Base-by-base conservation (phyloP, 768 basidiomycete genomes). In the Rhodocollybia butyracea region DNA sequence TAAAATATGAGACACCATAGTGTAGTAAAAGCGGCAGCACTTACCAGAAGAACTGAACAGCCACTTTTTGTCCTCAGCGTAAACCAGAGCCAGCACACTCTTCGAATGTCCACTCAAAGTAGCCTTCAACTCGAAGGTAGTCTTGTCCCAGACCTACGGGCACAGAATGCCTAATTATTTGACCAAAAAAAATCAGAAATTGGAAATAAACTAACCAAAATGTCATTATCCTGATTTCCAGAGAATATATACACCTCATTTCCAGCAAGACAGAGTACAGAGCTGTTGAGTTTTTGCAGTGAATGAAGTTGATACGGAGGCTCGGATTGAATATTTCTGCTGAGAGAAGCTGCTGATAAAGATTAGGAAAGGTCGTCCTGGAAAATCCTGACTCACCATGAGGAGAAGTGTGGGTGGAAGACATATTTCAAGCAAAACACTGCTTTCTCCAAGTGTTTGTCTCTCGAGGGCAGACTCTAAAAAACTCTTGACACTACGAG, bases 1-100 rank as follows among this genome's bases (percentile, higher is more conserved):
- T 56, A 46, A 17, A 15, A 3, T 5, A 47, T 47, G 13, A 48
- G 17, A 51, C 54, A 45, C 59, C 54, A 17, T 56, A 55, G 24
- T 29, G 13, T 26, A 36, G 32, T 5, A 42, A 36, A 46, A 43
- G 1, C 32, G 21, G 27, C 0, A 31, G 52, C 11, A 62, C 79
- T 56, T 66, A 90, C 93, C 89, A 43, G 92, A 94, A 4, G 92
- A 87, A 60, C 94, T 96, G 64, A 97, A 90, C 26, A 97, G 66
- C 94, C 94, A 96, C 43, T 80, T 74, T 63, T 84, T 86, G 53
- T 89, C 86, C 52, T 80, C 70, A 6, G 86, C 88, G 58, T 89
- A 81, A 61, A 89, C 86, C 45, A 97, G 73, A 8, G 86, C 86
- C 21, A 97, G 76, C 2, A 97, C 85, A 59, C 89, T 91, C 6